Base-by-base conservation (phyloP, 2,329 filamentous ascomycete genomes). In the Aschersonia sp. region DNA sequence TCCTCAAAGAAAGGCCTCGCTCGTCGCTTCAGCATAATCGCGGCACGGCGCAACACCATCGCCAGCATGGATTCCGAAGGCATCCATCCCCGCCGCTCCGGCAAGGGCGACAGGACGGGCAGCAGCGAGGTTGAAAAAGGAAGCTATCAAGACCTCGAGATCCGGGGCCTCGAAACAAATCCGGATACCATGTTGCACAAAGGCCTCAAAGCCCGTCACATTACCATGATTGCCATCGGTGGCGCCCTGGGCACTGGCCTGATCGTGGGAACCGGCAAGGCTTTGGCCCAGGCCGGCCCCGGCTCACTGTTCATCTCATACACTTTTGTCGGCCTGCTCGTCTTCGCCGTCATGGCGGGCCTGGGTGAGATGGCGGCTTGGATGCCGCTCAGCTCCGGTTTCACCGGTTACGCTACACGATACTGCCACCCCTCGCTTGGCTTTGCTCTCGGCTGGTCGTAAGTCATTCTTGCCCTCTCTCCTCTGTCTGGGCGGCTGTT, bases 321-420 rank as follows among this genome's bases (percentile, higher is more conserved):
- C 65, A 71, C 76, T 40, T 62, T 84, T 52, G 75, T 86, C 54
- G 84, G 84, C 54, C 65, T 82, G 44, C 65, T 92, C 51, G 86
- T 91, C 54, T 92, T 81, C 64, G 68, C 88, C 42, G 85, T 92
- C 55, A 89, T 92, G 84, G 81, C 80, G 50, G 82, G 78, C 49
- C 77, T 92, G 4, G 86, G 85, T 52, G 85, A 91, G 64, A 92
- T 92, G 84, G 84, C 85, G 6, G 77, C 85, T 47, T 92, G 84
- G 84, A 65, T 92, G 35, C 86, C 86, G 46, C 72, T 89, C 57
- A 77, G 79, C 48, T 79, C 83, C 60, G 86, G 86, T 55, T 94
- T 92, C 65, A 85, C 85, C 51, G 84, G 84, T 57, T 92, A 89
- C 59, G 85, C 86, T 30, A 75, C 80, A 51, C 76, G 86, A 45